phyloP scores from a whole-genome alignment of 179 eudicot species.

The Silene coronaria region DNA sequence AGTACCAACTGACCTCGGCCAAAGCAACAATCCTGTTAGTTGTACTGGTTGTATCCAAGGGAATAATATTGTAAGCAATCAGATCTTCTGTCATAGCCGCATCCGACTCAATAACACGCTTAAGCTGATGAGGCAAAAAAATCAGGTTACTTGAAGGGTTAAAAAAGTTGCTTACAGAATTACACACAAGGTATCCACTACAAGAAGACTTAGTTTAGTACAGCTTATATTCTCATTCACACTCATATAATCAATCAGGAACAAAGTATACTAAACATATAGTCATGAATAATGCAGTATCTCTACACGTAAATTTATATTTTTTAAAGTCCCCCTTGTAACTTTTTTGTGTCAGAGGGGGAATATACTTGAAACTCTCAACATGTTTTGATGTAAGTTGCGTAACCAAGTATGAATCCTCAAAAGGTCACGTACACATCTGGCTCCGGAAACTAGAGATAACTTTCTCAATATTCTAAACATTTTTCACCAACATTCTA shows the following conservation, averaged over 20 bases:
- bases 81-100: constrained; percentile 98
- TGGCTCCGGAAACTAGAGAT: not conserved
- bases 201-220: not conserved
- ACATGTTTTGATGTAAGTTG: not conserved
- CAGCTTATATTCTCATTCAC: not conserved
- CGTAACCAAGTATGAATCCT: not conserved
- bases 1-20: constrained; percentile 60
- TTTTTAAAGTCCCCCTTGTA: too few species aligned
- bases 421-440: not conserved
- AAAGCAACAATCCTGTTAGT: constrained; percentile 67
- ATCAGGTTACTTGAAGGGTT: not conserved
- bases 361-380: not conserved
- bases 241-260: not conserved
- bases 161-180: not conserved
- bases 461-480: not conserved
- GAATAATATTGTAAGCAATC: constrained; percentile 92
- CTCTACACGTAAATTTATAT: too few species aligned
- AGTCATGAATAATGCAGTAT: too few species aligned
- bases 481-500: not conserved
- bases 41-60: constrained; percentile 61
- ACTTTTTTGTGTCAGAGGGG: too few species aligned
- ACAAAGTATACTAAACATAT: not conserved
- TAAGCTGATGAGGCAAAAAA: constrained; percentile 49
- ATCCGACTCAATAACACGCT: constrained; percentile 87
- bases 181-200: not conserved